phyloP scores from a whole-genome alignment of 441 rosid species.

The Gossypium gossypioides region DNA sequence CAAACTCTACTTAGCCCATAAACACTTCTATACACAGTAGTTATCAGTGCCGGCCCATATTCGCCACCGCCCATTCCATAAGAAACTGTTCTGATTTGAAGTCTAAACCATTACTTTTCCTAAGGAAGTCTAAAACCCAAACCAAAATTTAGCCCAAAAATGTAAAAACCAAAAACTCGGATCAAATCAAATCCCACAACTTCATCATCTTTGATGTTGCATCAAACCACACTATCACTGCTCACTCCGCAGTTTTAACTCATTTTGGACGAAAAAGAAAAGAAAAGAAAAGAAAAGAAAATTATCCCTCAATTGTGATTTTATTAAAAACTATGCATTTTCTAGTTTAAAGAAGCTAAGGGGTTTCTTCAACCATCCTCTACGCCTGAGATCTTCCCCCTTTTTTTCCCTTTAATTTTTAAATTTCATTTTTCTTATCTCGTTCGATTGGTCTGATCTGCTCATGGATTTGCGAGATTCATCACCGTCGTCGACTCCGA shows the following conservation, averaged over 20 bases:
- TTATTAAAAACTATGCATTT: neutral
- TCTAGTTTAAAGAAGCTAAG: constrained; percentile 15
- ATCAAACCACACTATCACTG: neutral
- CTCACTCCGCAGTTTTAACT: neutral
- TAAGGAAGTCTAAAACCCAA: neutral
- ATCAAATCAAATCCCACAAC: neutral
- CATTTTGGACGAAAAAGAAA: neutral
- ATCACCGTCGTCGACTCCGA: constrained; percentile 30
- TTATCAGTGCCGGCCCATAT: neutral
- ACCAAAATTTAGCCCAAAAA: neutral
- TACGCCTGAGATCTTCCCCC: neutral
- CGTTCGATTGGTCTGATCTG: constrained; percentile 31
- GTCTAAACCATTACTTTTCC: neutral
- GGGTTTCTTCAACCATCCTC: neutral
- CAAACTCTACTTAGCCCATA: no score
- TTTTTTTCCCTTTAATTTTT: neutral
- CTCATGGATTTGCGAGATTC: constrained; percentile 78
- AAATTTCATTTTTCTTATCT: neutral
- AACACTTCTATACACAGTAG: no score
- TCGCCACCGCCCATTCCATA: neutral
- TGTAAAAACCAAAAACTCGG: neutral
- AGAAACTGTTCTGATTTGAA: neutral
- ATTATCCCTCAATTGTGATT: neutral
- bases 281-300: neutral
- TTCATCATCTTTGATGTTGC: neutral